Evolutionary conservation across 2,329 filamentous ascomycete species (phyloP).

Genomic region (Trichoderma asperellum): DNA sequence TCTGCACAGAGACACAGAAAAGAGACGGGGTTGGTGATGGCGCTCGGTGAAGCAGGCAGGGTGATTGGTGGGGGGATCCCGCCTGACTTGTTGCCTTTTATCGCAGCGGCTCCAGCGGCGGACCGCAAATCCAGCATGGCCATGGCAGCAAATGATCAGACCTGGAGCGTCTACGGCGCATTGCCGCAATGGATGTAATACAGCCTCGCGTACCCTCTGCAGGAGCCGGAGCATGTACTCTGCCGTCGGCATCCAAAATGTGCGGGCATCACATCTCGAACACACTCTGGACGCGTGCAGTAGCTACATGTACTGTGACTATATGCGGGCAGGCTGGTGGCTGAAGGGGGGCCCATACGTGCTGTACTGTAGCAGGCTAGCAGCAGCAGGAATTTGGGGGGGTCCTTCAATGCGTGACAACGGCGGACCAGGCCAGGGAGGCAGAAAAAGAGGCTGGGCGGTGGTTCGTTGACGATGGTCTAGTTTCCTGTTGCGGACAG

Average conservation of each 20-base stretch:
- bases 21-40: constrained; percentile 25
- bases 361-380: constrained; percentile 4
- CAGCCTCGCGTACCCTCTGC: not conserved
- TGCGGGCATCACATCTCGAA: not conserved
- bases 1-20: not conserved
- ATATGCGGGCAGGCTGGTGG: constrained; percentile 20
- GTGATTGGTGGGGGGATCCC: constrained; percentile 25
- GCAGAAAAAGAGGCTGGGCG: constrained; percentile 2
- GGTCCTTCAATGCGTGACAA: constrained; percentile 28
- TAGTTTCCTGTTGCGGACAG: constrained; percentile 10
- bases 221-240: not conserved
- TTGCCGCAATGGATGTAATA: not conserved
- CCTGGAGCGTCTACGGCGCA: no score
- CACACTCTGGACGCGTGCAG: constrained; percentile 8
- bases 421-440: constrained; percentile 23
- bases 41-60: constrained; percentile 25
- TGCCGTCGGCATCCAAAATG: not conserved
- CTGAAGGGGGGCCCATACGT: constrained; percentile 4
- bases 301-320: not conserved
- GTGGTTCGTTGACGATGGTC: constrained; percentile 20
- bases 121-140: not conserved
- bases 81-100: constrained; percentile 6
- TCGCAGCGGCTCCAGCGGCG: not conserved
- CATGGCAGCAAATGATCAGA: not conserved
- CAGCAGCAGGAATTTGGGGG: constrained; percentile 21